Evolutionary conservation across 2,329 filamentous ascomycete species (phyloP), one percentile per base, ranked within the genome.

Genomic region (Xylariaceae sp.): DNA sequence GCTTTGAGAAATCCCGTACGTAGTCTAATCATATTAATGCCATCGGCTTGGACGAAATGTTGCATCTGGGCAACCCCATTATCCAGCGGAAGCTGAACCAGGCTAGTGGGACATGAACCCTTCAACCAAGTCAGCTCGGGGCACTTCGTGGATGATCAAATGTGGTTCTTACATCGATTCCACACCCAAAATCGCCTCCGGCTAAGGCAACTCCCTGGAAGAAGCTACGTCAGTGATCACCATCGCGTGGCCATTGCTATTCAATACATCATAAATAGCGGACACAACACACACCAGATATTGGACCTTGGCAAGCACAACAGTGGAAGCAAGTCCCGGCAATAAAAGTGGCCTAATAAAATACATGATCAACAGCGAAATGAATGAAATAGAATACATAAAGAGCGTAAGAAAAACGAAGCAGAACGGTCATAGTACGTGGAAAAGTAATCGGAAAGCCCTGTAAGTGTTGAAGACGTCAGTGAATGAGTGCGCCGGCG

Each of bases 21-120:
- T 7, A 88, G 73, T 40, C 83, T 79, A 69, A 85, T 81, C 40
- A 82, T 72, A 65, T 85, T 86, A 50, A 86, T 72, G 46, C 76
- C 74, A 63, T 82, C 78, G 44, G 81, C 76, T 14, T 75, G 75
- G 50, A 78, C 73, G 60, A 85, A 86, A 63, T 86, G 83, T 51
- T 80, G 72, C 76, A 85, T 84, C 64, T 84, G 81, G 2, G 67
- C 74, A 2, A 74, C 70, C 10, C 79, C 81, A 53, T 74, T 54
- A 41, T 48, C 60, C 62, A 75, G 57, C 9, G 74, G 75, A 23
- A 78, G 66, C 45, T 74, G 71, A 16, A 70, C 66, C 0, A 70
- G 72, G 14, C 64, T 63, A 4, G 65, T 59, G 1, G 74, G 73
- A 66, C 76, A 78, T 44, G 65, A 71, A 54, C 76, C 77, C 71